These are phyloP conservation scores for Geranium rotundifolium DNA, from an alignment of 345 rosid genomes.

Conservation along the genomic window DNA sequence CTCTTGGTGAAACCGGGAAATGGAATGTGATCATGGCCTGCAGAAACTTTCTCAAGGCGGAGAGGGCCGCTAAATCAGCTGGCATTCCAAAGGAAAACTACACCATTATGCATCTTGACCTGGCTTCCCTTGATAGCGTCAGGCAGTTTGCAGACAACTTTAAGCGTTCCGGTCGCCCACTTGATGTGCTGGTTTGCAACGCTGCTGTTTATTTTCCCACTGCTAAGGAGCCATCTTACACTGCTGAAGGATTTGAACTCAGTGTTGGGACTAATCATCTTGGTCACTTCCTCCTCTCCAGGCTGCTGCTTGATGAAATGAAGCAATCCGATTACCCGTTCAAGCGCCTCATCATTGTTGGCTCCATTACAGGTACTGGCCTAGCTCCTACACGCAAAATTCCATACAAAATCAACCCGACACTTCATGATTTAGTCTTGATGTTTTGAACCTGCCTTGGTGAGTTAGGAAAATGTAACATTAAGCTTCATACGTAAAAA, in stretches of 20 bases:
- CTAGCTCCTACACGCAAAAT: background rate
- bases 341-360: constrained; percentile 82
- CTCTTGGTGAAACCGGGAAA: constrained; percentile 77
- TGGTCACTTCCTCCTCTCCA: constrained; percentile 79
- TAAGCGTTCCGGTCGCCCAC: constrained; percentile 48
- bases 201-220: constrained; percentile 93
- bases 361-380: constrained; percentile 76
- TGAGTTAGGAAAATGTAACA: no score
- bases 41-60: constrained; percentile 83
- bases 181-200: constrained; percentile 86
- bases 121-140: constrained; percentile 83
- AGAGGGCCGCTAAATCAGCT: constrained; percentile 74
- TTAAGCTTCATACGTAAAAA: no score
- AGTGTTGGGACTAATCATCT: constrained; percentile 96
- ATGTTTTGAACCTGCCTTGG: no score
- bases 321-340: constrained; percentile 77
- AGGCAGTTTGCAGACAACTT: constrained; percentile 71
- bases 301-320: constrained; percentile 73
- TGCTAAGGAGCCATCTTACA: constrained; percentile 76
- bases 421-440: no score
- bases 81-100: constrained; percentile 77
- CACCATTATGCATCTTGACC: constrained; percentile 89
- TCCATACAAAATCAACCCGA: background rate
- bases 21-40: constrained; percentile 91
- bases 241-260: constrained; percentile 94